Percentiles rank a stretch among this genome's conserved stretches.
phyloP scores from a whole-genome alignment of 75 land plant genomes.

The Gnetum montanum region DNA sequence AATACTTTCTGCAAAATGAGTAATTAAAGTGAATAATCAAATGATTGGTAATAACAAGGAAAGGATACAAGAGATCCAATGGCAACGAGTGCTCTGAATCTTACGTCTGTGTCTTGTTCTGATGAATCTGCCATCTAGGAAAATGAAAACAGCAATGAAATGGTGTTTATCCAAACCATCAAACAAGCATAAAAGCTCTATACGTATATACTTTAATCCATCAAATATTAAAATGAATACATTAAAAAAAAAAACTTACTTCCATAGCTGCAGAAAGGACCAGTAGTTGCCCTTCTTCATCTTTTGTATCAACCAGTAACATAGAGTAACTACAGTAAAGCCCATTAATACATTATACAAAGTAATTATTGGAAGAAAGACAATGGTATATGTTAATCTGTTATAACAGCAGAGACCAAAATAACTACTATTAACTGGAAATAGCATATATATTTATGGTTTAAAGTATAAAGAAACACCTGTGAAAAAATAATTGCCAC shows the following conservation, averaged over 20 bases:
- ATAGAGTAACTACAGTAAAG: slow-evolving; percentile 69
- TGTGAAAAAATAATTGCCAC: no score
- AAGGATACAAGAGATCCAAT: slow-evolving; percentile 91
- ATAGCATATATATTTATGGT: no score
- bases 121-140: slow-evolving; percentile 74
- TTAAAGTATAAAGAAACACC: no score
- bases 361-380: no score
- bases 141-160: not conserved
- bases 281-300: slow-evolving; percentile 86
- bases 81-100: slow-evolving; percentile 74
- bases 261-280: slow-evolving; percentile 90
- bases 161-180: no score
- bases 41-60: not conserved
- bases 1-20: not conserved
- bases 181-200: no score
- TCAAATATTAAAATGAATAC: not conserved
- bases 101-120: slow-evolving; percentile 64
- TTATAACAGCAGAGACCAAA: no score
- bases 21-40: not conserved
- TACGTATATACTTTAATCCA: no score
- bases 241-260: slow-evolving; percentile 19
- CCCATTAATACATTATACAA: no score
- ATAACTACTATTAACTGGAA: no score
- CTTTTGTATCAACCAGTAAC: slow-evolving; percentile 67
- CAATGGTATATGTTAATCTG: no score